Percentiles rank a stretch among this genome's conserved stretches.
Evolutionary conservation across 257 asterid genomes (phyloP).

Genomic region (Solanum arcanum): DNA sequence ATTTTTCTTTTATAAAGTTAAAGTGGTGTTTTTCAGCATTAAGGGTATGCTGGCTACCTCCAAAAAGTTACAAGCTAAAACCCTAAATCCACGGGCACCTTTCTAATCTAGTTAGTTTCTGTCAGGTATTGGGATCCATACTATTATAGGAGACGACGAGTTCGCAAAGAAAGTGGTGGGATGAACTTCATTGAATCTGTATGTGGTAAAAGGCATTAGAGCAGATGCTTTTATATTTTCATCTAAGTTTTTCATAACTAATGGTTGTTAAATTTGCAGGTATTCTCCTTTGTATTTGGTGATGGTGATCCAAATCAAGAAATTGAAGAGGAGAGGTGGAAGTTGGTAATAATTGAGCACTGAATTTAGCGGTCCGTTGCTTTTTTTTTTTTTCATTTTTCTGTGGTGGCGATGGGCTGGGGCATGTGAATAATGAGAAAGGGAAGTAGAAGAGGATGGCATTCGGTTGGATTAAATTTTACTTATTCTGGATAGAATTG

Average conservation of each 20-base stretch:
- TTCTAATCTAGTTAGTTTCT: conserved; percentile 1
- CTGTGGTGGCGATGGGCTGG: not conserved
- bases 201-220: conserved; percentile 13
- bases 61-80: too few species aligned
- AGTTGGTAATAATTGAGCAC: conserved; percentile 96
- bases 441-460: not conserved
- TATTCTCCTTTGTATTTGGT: conserved; percentile 92
- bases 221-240: conserved; percentile 5
- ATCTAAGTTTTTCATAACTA: not conserved
- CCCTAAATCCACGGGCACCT: not conserved
- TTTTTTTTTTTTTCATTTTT: conserved; percentile 1
- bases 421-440: not conserved
- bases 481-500: not conserved
- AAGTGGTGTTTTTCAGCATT: too few species aligned
- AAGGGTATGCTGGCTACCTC: too few species aligned
- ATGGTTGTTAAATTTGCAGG: conserved; percentile 35
- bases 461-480: not conserved
- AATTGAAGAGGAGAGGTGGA: conserved; percentile 99
- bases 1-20: not conserved
- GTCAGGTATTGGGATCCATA: conserved; percentile 97
- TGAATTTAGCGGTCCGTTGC: conserved; percentile 84
- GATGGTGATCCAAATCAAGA: conserved; percentile 99
- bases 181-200: conserved; percentile 96
- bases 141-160: conserved; percentile 64
- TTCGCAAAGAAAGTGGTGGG: conserved; percentile 44